phyloP scores from a whole-genome alignment of 108 stramenopile species.

The Epipyxis sp. region DNA sequence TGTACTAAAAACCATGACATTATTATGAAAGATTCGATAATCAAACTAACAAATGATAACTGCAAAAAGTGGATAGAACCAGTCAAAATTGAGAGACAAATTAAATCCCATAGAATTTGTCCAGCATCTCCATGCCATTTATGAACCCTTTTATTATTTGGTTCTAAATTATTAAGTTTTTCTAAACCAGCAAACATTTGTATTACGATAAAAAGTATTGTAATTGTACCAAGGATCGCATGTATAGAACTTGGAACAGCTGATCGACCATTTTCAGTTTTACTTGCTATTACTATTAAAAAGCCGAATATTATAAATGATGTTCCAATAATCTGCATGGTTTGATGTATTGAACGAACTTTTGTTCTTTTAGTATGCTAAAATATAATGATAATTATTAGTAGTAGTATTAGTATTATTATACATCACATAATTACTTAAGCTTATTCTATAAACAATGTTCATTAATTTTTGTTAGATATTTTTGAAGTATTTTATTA shows the following conservation, averaged over 20 bases:
- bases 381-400: too few relatives aligned
- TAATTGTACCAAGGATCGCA: background rate
- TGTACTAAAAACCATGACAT: too few relatives aligned
- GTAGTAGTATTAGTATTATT: too few relatives aligned
- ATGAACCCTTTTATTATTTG: background rate
- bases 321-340: constrained; percentile 11
- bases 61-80: too few relatives aligned
- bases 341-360: constrained; percentile 20
- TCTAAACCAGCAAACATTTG: background rate
- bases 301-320: constrained; percentile 1
- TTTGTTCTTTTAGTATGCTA: background rate
- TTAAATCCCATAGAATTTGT: background rate
- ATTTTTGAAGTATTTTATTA: too few relatives aligned
- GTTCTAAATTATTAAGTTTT: background rate
- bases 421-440: too few relatives aligned
- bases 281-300: background rate
- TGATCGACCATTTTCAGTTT: background rate
- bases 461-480: too few relatives aligned
- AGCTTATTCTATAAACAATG: too few relatives aligned
- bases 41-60: too few relatives aligned
- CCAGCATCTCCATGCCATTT: constrained; percentile 26
- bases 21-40: too few relatives aligned
- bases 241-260: background rate
- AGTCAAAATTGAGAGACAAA: constrained; percentile 3
- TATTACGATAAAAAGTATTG: constrained; percentile 6